These are phyloP conservation scores for Nicotiana attenuata DNA, from an alignment of 257 asterid genomes.

Conservation along the genomic window DNA sequence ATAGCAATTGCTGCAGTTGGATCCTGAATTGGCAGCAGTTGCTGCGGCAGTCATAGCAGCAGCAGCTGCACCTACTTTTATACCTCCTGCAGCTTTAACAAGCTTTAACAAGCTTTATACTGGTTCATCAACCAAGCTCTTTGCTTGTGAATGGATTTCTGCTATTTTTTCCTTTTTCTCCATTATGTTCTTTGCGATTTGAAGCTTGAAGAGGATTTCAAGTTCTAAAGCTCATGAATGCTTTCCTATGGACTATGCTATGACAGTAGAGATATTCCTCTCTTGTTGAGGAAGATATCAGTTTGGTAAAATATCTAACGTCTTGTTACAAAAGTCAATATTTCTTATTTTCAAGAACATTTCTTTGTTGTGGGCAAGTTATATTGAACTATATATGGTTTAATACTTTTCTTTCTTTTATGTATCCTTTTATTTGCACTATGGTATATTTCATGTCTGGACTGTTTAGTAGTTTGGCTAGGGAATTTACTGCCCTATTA, in stretches of 20 bases:
- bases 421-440: not conserved
- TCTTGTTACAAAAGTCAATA: not conserved
- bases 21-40: too few relatives aligned
- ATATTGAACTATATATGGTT: not conserved
- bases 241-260: too few relatives aligned
- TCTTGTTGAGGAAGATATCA: not conserved
- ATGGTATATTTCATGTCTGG: not conserved
- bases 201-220: slow-evolving; percentile 11
- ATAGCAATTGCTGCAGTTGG: too few relatives aligned
- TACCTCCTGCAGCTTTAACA: too few relatives aligned
- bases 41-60: too few relatives aligned
- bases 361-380: not conserved
- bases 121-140: slow-evolving; percentile 12
- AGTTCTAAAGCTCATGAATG: not conserved
- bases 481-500: not conserved
- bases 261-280: not conserved
- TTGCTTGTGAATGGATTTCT: slow-evolving; percentile 7
- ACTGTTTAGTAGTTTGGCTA: not conserved
- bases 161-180: slow-evolving; percentile 5
- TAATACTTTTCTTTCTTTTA: not conserved
- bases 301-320: not conserved
- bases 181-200: not conserved
- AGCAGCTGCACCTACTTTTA: too few relatives aligned
- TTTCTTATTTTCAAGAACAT: not conserved
- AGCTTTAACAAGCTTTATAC: too few relatives aligned